Percentiles rank a stretch among this genome's conserved stretches.
These are phyloP conservation scores for Saccharomycopsis oosterbeekiorum DNA, from an alignment of 805 yeast genomes.

Conservation along the genomic window DNA sequence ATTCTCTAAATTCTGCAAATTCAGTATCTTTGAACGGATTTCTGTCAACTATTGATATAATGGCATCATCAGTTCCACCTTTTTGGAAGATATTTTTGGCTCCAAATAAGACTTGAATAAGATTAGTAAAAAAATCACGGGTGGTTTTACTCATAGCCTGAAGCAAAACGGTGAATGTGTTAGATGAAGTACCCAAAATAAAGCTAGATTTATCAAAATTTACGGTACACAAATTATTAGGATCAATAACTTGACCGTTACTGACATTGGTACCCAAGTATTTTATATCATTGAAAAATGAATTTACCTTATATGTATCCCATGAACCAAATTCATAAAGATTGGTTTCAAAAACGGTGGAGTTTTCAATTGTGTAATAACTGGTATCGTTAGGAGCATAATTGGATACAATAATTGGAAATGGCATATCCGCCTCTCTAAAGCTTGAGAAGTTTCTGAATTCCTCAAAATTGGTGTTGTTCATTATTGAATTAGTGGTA, in stretches of 20 bases:
- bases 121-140: neutral
- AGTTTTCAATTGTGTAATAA: slow-evolving; percentile 53
- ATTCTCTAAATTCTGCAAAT: neutral
- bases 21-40: slow-evolving; percentile 1
- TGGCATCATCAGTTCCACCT: slow-evolving; percentile 19
- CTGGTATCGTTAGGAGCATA: slow-evolving; percentile 38
- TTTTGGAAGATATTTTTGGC: slow-evolving; percentile 22
- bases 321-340: slow-evolving; percentile 77
- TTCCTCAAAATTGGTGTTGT: slow-evolving; percentile 37
- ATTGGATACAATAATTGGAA: slow-evolving; percentile 55
- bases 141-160: neutral
- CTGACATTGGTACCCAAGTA: slow-evolving; percentile 59
- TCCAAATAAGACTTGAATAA: slow-evolving; percentile 11
- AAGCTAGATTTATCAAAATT: slow-evolving; percentile 79
- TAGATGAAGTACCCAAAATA: slow-evolving; percentile 72
- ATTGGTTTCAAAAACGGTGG: slow-evolving; percentile 33
- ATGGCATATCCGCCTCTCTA: slow-evolving; percentile 54
- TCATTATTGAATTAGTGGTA: slow-evolving; percentile 54
- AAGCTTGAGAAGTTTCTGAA: slow-evolving; percentile 53
- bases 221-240: slow-evolving; percentile 44
- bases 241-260: slow-evolving; percentile 50
- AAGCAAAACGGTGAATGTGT: slow-evolving; percentile 49
- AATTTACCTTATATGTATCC: slow-evolving; percentile 57
- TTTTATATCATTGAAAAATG: slow-evolving; percentile 62
- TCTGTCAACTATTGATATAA: slow-evolving; percentile 28